These are phyloP conservation scores for Iris pallida DNA, from an alignment of 116 monocot species.

Conservation along the genomic window DNA sequence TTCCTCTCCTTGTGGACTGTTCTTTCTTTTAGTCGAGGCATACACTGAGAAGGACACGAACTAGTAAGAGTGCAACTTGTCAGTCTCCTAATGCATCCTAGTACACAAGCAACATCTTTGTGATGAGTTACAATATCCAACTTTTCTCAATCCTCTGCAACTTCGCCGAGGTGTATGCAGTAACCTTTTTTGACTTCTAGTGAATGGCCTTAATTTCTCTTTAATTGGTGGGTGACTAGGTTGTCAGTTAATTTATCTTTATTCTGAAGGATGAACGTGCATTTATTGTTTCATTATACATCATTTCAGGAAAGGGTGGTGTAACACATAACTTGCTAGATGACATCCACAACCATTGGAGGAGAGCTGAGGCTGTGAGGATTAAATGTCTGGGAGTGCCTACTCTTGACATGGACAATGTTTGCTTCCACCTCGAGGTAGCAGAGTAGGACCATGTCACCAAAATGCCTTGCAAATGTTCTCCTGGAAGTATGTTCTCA, in stretches of 20 bases:
- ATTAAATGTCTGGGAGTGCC: constrained; percentile 86
- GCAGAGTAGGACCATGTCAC: background rate
- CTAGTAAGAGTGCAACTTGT: too few relatives aligned
- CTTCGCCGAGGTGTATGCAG: too few relatives aligned
- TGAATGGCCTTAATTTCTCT: constrained; percentile 1
- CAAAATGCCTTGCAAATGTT: background rate
- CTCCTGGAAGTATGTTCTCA: constrained; percentile 1
- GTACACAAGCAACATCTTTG: too few relatives aligned
- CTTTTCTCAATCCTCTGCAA: too few relatives aligned
- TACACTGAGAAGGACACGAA: too few relatives aligned
- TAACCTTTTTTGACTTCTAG: too few relatives aligned
- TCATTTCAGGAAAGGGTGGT: constrained; percentile 61
- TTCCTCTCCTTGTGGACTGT: too few relatives aligned
- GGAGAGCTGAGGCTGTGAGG: constrained; percentile 82
- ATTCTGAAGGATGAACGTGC: background rate
- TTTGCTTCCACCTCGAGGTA: constrained; percentile 93
- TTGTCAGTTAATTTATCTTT: background rate
- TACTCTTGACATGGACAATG: constrained; percentile 87
- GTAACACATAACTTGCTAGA: constrained; percentile 88
- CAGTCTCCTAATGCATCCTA: too few relatives aligned
- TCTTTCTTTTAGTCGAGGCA: too few relatives aligned
- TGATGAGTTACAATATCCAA: too few relatives aligned
- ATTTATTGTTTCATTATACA: background rate
- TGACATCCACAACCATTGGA: constrained; percentile 91
- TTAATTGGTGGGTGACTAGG: background rate